Base-by-base conservation (phyloP, 164 flowering plant genomes). In the Annona cherimola region DNA sequence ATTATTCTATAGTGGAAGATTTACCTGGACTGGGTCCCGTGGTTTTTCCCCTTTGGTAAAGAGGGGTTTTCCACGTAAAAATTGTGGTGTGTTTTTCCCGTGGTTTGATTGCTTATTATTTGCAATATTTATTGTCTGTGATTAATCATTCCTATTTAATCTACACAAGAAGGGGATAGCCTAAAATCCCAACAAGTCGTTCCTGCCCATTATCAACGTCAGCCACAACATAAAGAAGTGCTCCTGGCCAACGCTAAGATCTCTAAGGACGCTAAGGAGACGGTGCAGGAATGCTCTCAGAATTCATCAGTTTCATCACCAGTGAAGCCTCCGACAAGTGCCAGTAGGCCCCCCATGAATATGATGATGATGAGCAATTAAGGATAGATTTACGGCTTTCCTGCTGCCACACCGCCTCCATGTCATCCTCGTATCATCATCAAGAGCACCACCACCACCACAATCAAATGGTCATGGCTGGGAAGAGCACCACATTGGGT, bases 241-340 rank as follows among this genome's bases (percentile, higher is more conserved):
- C 70, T 86, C 3, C 90, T 88, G 0, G 86, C 85, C 4, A 85
- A 86, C 74, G 90, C 88, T n/a, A 86, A 86, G 81, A 86, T 86
- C 70, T 85, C 88, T 0, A 86, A 86, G 54, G 90, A 86, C 68
- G 90, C 90, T 7, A 86, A 86, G 69, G 90, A 86, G 70, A 86
- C 90, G 2, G 90, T 86, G 11, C 90, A 86, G 66, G 90, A 86
- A 74, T 86, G 90, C 73, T 86, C n/a, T 85, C 88, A 18, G 90
- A 86, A 85, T 86, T 84, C 82, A 86, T 86, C 18, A 86, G 90
- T 74, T 86, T 86, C 77, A 76, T 86, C 63, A 86, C 90, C 11
- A 88, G 89, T 0, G 89, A 86, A 66, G 89, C 89, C 1, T 83
- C 86, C 0, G 89, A 86, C 61, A 86, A 86, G 82, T 86, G 89